Evolutionary conservation across 75 land plant genomes (phyloP).

Genomic region (Cunninghamia lanceolata): DNA sequence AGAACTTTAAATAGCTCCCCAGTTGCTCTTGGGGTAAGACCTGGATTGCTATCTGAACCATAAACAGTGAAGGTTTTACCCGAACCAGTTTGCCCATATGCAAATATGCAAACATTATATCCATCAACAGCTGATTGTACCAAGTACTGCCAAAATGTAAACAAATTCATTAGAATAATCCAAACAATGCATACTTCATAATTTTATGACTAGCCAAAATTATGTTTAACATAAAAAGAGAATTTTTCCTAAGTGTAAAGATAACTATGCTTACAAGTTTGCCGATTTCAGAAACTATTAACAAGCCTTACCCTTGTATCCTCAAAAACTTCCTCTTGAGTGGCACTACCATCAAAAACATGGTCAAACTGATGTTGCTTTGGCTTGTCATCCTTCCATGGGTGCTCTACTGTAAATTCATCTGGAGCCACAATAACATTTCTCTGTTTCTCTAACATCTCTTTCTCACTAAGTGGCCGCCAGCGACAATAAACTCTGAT

Average conservation of each 20-base stretch:
- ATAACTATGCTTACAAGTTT: not conserved
- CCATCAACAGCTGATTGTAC: constrained; percentile 99
- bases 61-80: constrained; percentile 98
- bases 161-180: not conserved
- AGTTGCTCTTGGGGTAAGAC: constrained; percentile 91
- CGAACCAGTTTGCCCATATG: constrained; percentile 99
- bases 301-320: constrained; percentile 70
- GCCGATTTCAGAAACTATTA: not conserved
- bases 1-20: constrained; percentile 79
- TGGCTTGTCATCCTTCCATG: constrained; percentile 90
- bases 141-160: constrained; percentile 62
- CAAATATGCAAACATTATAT: constrained; percentile 98
- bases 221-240: not conserved
- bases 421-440: constrained; percentile 55
- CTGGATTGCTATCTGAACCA: constrained; percentile 84
- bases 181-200: not conserved
- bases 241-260: not conserved
- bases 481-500: constrained; percentile 88
- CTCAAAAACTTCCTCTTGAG: constrained; percentile 92
- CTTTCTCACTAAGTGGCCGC: constrained; percentile 85
- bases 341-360: constrained; percentile 77
- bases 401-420: constrained; percentile 95
- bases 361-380: constrained; percentile 95
- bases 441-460: constrained; percentile 61
- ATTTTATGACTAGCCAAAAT: not conserved